Conservation (phyloP, 2,329 filamentous ascomycete species). For the Pyricularia sp. region DNA sequence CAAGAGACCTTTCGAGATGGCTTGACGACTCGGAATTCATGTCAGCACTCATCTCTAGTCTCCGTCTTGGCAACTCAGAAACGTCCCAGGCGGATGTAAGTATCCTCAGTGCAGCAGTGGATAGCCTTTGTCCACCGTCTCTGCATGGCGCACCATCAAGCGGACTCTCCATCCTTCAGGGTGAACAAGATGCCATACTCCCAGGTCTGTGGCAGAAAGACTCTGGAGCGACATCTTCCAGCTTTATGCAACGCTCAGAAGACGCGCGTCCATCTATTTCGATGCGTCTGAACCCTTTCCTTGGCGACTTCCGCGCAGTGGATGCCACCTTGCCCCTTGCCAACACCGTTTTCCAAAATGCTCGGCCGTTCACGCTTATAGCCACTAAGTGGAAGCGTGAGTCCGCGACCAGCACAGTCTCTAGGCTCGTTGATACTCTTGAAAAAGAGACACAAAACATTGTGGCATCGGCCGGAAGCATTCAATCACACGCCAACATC, state of each 20-base stretch:
- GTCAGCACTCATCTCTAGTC: constrained; percentile 17
- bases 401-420: background rate
- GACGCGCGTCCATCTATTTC: constrained; percentile 31
- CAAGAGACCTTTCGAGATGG: constrained; percentile 36
- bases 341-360: constrained; percentile 71
- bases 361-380: constrained; percentile 48
- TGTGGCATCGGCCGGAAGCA: constrained; percentile 5
- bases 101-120: constrained; percentile 46
- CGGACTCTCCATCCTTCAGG: constrained; percentile 45
- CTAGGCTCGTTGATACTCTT: constrained; percentile 14
- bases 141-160: constrained; percentile 20
- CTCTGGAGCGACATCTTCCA: background rate
- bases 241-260: constrained; percentile 14
- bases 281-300: constrained; percentile 24
- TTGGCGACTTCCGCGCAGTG: constrained; percentile 13
- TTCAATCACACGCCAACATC: constrained; percentile 4
- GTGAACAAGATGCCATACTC: constrained; percentile 28
- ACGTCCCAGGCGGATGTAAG: constrained; percentile 23
- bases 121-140: constrained; percentile 35
- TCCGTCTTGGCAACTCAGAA: constrained; percentile 10
- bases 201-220: constrained; percentile 31
- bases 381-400: constrained; percentile 28
- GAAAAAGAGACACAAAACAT: constrained; percentile 29
- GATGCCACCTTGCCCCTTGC: constrained; percentile 55
- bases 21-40: constrained; percentile 33